These are phyloP conservation scores for Scalesia atractyloides DNA, from an alignment of 129 eudicot genomes.

Conservation along the genomic window DNA sequence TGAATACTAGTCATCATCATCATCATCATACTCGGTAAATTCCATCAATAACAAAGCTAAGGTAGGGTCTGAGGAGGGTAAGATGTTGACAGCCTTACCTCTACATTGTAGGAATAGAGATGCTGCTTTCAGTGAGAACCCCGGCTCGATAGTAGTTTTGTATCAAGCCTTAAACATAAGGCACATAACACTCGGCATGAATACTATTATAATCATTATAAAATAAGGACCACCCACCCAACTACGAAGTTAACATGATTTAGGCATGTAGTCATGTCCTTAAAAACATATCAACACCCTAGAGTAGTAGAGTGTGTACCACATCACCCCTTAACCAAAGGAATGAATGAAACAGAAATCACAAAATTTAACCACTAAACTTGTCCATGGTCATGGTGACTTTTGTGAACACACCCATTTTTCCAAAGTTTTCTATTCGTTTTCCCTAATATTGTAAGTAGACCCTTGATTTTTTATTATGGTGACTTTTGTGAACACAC, in stretches of 20 bases:
- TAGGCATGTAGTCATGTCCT: not conserved
- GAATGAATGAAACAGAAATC: not conserved
- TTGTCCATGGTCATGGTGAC: not conserved
- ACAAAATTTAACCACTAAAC: not conserved
- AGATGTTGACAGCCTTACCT: no score
- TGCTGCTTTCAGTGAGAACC: no score
- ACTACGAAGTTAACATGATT: not conserved
- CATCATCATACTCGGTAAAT: no score
- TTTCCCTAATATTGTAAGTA: no score
- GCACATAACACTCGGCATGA: no score
- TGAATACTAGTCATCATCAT: no score
- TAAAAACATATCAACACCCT: slow-evolving; percentile 1
- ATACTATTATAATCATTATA: not conserved
- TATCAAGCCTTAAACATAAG: no score
- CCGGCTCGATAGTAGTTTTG: no score
- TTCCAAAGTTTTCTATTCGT: not conserved
- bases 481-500: not conserved
- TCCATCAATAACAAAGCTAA: no score
- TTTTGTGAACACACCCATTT: not conserved
- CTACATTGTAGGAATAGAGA: no score
- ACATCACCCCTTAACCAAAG: not conserved
- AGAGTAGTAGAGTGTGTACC: not conserved
- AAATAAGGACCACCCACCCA: slow-evolving; percentile 2
- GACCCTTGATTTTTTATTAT: no score
- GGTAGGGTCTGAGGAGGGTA: no score